Evolutionary conservation across 805 yeast species (phyloP).

Genomic region (Cyberlindnera nakhonratchasimensis): DNA sequence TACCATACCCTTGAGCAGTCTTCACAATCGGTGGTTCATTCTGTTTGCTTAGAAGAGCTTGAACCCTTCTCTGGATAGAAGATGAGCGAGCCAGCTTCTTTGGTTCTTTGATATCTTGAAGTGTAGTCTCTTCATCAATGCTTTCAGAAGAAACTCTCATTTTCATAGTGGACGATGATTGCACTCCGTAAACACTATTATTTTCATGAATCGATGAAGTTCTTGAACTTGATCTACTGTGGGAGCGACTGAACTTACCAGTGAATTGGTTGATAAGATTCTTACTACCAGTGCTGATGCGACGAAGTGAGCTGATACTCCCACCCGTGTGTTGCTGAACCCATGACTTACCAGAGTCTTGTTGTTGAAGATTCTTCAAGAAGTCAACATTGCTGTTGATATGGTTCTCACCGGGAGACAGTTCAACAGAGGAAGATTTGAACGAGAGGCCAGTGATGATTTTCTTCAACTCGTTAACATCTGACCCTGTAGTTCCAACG

Average conservation of each 20-base stretch:
- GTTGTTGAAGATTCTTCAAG: conserved; percentile 34
- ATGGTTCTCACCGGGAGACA: conserved; percentile 27
- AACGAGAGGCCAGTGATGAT: conserved; percentile 29
- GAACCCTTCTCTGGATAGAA: conserved; percentile 30
- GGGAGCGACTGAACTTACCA: conserved; percentile 27
- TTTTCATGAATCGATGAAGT: conserved; percentile 29
- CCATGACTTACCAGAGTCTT: conserved; percentile 34
- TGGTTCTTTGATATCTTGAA: conserved; percentile 7
- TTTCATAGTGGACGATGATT: conserved; percentile 16
- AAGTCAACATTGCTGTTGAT: conserved; percentile 38
- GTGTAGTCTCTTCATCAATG: conserved; percentile 23
- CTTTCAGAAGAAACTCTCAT: conserved; percentile 24
- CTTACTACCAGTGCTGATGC: conserved; percentile 28
- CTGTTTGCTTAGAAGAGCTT: conserved; percentile 31
- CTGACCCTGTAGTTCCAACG: conserved; percentile 1
- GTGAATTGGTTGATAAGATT: conserved; percentile 27
- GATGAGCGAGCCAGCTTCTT: conserved; percentile 19
- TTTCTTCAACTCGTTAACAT: conserved; percentile 20
- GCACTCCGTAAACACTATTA: conserved; percentile 15
- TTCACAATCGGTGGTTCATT: conserved; percentile 45
- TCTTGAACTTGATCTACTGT: conserved; percentile 28
- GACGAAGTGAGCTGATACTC: conserved; percentile 28
- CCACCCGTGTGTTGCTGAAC: conserved; percentile 33
- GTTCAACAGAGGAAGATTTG: conserved; percentile 17
- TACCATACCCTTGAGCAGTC: conserved; percentile 82